phyloP scores from a whole-genome alignment of 1,284 basidiomycete genomes.

The Fomitopsis palustris region DNA sequence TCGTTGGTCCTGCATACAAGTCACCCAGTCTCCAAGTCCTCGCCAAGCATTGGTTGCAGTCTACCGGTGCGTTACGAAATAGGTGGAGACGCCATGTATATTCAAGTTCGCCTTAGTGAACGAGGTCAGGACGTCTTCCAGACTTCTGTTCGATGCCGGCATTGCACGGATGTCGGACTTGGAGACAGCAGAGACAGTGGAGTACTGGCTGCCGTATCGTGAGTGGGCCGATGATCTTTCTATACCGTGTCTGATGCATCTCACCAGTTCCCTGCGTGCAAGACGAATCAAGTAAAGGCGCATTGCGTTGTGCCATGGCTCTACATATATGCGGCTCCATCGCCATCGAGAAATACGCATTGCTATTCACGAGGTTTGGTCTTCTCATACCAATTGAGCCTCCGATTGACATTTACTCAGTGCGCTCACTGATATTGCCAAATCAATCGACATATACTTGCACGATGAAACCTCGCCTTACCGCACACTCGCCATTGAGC shows the following conservation, averaged over 20 bases:
- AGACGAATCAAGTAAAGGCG: constrained; percentile 50
- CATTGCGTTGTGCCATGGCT: constrained; percentile 57
- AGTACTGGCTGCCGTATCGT: constrained; percentile 71
- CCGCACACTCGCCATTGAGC: constrained; percentile 80
- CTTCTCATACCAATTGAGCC: background rate
- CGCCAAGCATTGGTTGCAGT: constrained; percentile 72
- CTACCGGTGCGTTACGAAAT: constrained; percentile 50
- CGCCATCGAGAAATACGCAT: constrained; percentile 76
- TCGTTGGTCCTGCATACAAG: constrained; percentile 55
- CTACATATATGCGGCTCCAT: constrained; percentile 82
- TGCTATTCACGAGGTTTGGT: constrained; percentile 67
- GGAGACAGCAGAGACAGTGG: constrained; percentile 57
- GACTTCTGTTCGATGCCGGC: constrained; percentile 73
- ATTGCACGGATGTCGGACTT: constrained; percentile 65
- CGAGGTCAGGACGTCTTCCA: constrained; percentile 73
- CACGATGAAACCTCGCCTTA: constrained; percentile 66
- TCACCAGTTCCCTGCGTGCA: constrained; percentile 68
- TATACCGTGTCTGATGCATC: constrained; percentile 8
- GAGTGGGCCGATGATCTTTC: constrained; percentile 17
- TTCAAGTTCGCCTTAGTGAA: constrained; percentile 33
- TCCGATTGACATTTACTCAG: constrained; percentile 37
- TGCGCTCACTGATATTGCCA: constrained; percentile 78
- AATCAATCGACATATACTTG: constrained; percentile 76
- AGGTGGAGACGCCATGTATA: background rate
- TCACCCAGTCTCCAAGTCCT: constrained; percentile 71